A percentile compares a stretch with the other conserved stretches of the same genome.
Evolutionary conservation across 2,329 filamentous ascomycete genomes (phyloP).

Genomic region (Aspergillus sp.): DNA sequence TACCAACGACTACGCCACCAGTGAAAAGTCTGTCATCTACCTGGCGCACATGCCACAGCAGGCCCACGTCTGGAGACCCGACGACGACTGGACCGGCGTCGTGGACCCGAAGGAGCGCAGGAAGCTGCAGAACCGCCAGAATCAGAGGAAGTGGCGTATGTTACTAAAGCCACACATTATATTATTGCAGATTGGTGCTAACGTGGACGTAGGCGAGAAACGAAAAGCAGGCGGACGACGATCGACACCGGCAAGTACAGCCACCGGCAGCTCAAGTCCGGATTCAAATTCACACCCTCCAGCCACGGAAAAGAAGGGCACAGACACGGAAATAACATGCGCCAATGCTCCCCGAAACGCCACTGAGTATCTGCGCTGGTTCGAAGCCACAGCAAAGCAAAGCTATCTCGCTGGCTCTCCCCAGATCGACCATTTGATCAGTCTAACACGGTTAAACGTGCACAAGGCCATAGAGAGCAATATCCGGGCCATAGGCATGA

Average conservation of each 20-base stretch:
- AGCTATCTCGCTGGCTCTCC: constrained; percentile 4
- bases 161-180: neutral
- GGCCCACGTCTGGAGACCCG: constrained; percentile 2
- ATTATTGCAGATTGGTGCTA: neutral
- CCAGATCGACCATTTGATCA: constrained; percentile 25
- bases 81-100: constrained; percentile 29
- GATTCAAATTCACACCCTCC: too few species aligned
- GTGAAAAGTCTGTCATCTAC: neutral
- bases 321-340: neutral
- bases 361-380: neutral
- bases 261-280: too few species aligned
- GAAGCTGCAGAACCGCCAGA: constrained; percentile 29
- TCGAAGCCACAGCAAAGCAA: constrained; percentile 1
- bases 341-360: constrained; percentile 1
- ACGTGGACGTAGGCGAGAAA: neutral
- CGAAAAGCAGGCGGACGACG: neutral
- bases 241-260: too few species aligned
- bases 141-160: constrained; percentile 26
- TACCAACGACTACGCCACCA: too few species aligned
- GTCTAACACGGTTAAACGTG: constrained; percentile 35
- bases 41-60: constrained; percentile 19
- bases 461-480: constrained; percentile 34
- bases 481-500: constrained; percentile 28
- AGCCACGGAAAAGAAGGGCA: too few species aligned
- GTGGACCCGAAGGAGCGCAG: constrained; percentile 23